Conservation (phyloP, 2,329 filamentous ascomycete genomes). For the Teratosphaeria destructans region DNA sequence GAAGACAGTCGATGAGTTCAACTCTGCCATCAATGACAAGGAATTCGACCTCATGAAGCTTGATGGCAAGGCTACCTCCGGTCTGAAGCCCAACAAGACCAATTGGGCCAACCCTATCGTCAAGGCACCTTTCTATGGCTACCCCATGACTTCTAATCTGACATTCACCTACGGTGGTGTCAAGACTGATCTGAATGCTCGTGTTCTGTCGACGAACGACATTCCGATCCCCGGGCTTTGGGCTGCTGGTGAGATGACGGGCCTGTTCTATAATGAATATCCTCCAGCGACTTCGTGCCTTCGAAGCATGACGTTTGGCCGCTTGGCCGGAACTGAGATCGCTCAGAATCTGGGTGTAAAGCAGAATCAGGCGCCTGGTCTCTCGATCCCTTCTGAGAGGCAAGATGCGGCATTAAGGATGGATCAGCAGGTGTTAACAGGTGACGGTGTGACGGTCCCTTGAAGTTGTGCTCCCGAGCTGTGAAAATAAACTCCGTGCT, state of each 20-base stretch:
- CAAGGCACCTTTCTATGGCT: constrained; percentile 31
- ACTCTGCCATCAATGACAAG: constrained; percentile 30
- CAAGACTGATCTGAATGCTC: constrained; percentile 30
- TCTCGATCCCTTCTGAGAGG: constrained; percentile 2
- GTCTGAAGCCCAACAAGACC: constrained; percentile 28
- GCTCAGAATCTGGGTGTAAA: constrained; percentile 14
- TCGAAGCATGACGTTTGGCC: constrained; percentile 24
- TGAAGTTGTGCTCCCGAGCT: background rate
- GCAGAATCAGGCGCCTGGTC: constrained; percentile 1
- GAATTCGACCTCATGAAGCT: constrained; percentile 33
- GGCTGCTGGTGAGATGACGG: constrained; percentile 26
- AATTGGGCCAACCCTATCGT: constrained; percentile 33
- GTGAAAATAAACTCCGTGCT: background rate
- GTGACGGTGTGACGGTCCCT: background rate
- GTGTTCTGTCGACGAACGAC: constrained; percentile 30
- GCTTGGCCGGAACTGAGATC: constrained; percentile 23
- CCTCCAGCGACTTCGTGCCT: constrained; percentile 25
- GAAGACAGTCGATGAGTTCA: constrained; percentile 31
- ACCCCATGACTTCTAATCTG: constrained; percentile 20
- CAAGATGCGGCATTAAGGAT: background rate
- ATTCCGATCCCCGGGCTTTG: constrained; percentile 29
- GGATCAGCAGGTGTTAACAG: background rate
- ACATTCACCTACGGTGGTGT: constrained; percentile 29
- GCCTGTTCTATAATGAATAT: constrained; percentile 28
- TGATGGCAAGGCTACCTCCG: constrained; percentile 30